Evolutionary conservation across 139 green algal species (phyloP).

Genomic region (Chlorella sp.): DNA sequence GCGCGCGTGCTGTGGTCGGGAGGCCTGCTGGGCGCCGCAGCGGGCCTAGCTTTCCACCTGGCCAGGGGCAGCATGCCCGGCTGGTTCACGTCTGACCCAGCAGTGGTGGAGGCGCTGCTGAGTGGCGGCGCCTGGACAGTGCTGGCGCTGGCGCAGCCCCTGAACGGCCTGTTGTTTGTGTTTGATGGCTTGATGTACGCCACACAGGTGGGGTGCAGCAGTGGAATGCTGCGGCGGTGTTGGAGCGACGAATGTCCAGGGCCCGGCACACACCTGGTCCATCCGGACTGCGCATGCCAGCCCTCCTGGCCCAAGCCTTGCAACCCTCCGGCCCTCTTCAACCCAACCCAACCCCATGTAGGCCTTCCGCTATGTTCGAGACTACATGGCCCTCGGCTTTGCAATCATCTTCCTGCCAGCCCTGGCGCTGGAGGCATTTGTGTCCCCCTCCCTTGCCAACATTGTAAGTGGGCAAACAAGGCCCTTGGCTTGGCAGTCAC

Average conservation of each 20-base stretch:
- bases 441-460: too few species aligned
- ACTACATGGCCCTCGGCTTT: conserved; percentile 16
- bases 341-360: too few species aligned
- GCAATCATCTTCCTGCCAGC: neutral
- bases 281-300: too few species aligned
- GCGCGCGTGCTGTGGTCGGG: conserved; percentile 55
- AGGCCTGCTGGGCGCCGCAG: conserved; percentile 24
- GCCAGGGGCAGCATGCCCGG: conserved; percentile 32
- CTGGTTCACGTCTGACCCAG: conserved; percentile 54
- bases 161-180: conserved; percentile 74
- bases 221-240: too few species aligned
- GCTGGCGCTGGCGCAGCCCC: conserved; percentile 55
- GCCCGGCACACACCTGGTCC: too few species aligned
- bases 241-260: too few species aligned
- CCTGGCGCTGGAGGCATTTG: too few species aligned
- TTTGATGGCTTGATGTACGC: conserved; percentile 71
- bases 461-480: too few species aligned
- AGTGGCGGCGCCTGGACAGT: conserved; percentile 49
- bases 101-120: conserved; percentile 19
- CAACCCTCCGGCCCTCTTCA: too few species aligned
- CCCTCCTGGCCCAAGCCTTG: too few species aligned
- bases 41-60: conserved; percentile 30
- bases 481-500: neutral
- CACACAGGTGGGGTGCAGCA: conserved; percentile 32
- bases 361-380: conserved; percentile 31